Conservation (phyloP, 1,139 yeast species). For the Pneumocystis sp. region DNA sequence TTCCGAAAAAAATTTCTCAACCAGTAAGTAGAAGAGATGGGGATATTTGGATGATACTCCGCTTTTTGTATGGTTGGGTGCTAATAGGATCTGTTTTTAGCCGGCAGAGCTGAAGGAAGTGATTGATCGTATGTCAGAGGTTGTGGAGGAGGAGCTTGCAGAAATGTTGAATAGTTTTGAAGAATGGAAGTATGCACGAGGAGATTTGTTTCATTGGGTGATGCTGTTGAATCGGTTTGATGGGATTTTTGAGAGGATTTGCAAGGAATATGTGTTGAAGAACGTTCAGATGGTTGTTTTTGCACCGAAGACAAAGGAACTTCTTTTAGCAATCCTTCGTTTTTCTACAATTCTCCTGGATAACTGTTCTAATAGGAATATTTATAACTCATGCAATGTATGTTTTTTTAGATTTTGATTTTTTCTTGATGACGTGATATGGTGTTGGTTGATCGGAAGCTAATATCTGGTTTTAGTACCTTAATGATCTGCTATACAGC, state of each 20-base stretch:
- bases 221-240: conserved; percentile 64
- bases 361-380: conserved; percentile 50
- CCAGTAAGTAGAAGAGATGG: not conserved
- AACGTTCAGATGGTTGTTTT: conserved; percentile 14
- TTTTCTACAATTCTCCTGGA: conserved; percentile 54
- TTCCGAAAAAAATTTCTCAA: not conserved
- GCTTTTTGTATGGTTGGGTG: not conserved
- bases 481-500: conserved; percentile 48
- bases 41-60: not conserved
- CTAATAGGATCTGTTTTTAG: not conserved
- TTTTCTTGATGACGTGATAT: not conserved
- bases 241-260: conserved; percentile 39
- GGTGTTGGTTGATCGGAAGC: not conserved
- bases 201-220: conserved; percentile 66
- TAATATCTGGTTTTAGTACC: conserved; percentile 28
- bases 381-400: conserved; percentile 43
- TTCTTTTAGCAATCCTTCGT: conserved; percentile 39
- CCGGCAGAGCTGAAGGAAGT: not conserved
- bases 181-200: conserved; percentile 52
- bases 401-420: conserved; percentile 4
- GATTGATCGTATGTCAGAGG: not conserved
- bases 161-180: not conserved
- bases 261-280: conserved; percentile 41
- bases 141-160: not conserved
- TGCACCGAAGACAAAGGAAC: conserved; percentile 30